These are phyloP conservation scores for Phytophthora pinifolia DNA, from an alignment of 352 stramenopile genomes.

Conservation along the genomic window DNA sequence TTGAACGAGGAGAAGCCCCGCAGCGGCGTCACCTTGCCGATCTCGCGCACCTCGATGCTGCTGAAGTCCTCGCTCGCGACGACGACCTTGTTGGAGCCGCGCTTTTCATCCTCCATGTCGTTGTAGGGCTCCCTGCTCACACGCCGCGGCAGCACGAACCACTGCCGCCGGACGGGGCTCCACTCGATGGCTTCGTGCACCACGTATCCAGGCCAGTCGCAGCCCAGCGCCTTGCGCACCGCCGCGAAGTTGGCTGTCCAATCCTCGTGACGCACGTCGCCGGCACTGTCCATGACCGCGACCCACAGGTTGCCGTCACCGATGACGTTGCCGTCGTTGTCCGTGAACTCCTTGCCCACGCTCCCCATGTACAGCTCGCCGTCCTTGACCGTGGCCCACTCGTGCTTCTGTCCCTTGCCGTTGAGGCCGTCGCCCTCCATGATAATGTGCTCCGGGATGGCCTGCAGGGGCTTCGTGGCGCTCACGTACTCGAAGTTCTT, in stretches of 20 bases:
- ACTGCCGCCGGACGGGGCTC: slow-evolving; percentile 93
- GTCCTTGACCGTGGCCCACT: slow-evolving; percentile 99
- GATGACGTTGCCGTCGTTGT: slow-evolving; percentile 90
- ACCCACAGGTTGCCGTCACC: slow-evolving; percentile 98
- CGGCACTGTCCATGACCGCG: slow-evolving; percentile 84
- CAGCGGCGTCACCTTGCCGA: slow-evolving; percentile 84
- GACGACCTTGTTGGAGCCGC: slow-evolving; percentile 89
- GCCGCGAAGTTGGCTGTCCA: slow-evolving; percentile 94
- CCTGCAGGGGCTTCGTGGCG: slow-evolving; percentile 63
- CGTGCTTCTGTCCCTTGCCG: slow-evolving; percentile 98
- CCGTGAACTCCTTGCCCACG: slow-evolving; percentile 94
- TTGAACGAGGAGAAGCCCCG: slow-evolving; percentile 95
- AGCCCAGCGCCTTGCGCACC: slow-evolving; percentile 91
- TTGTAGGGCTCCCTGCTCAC: slow-evolving; percentile 96
- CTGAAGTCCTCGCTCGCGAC: slow-evolving; percentile 91
- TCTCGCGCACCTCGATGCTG: slow-evolving; percentile 71
- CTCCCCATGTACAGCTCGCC: slow-evolving; percentile 97
- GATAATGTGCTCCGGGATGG: slow-evolving; percentile 94
- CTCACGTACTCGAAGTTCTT: slow-evolving; percentile 76
- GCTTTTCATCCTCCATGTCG: slow-evolving; percentile 94
- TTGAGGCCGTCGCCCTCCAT: slow-evolving; percentile 96
- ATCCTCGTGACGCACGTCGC: slow-evolving; percentile 88
- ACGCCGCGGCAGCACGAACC: slow-evolving; percentile 97
- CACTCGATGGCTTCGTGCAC: slow-evolving; percentile 99
- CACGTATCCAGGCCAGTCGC: slow-evolving; percentile 92